Conservation (phyloP, 805 yeast species). For the Metschnikowia koreensis region DNA sequence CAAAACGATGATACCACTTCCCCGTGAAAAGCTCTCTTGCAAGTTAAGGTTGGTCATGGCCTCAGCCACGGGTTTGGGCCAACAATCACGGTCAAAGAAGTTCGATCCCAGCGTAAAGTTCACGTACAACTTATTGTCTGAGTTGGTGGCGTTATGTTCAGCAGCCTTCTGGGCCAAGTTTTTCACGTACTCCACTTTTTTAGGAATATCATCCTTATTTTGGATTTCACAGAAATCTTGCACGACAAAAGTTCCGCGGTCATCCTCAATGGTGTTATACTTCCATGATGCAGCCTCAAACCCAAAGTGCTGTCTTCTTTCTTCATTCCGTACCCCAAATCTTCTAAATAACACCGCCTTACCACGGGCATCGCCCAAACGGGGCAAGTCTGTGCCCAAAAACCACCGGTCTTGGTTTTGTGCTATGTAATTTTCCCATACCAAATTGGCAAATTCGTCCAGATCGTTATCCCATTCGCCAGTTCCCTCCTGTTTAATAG, state of each 20-base stretch:
- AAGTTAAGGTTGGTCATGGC: conserved; percentile 46
- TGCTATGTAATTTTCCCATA: conserved; percentile 57
- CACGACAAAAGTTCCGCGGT: conserved; percentile 58
- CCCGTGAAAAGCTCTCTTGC: conserved; percentile 49
- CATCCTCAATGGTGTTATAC: conserved; percentile 65
- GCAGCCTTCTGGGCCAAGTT: conserved; percentile 53
- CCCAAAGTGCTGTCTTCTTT: conserved; percentile 48
- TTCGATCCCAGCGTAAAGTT: conserved; percentile 75
- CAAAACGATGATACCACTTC: conserved; percentile 63
- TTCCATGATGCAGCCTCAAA: conserved; percentile 67
- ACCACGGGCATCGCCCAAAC: conserved; percentile 61
- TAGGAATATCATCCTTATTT: conserved; percentile 48
- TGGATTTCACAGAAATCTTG: conserved; percentile 75
- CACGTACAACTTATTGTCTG: conserved; percentile 56
- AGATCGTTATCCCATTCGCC: conserved; percentile 59
- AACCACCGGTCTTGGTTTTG: conserved; percentile 57
- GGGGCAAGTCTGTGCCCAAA: conserved; percentile 55
- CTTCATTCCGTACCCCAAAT: conserved; percentile 58
- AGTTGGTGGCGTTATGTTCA: conserved; percentile 42
- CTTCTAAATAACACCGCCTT: conserved; percentile 66
- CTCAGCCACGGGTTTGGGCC: conserved; percentile 69
- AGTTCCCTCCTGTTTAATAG: conserved; percentile 73
- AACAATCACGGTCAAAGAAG: conserved; percentile 65
- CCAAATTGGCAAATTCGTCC: conserved; percentile 62
- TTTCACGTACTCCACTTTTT: conserved; percentile 57